Evolutionary conservation across 2,329 filamentous ascomycete genomes (phyloP), one percentile per base, ranked within the genome.

Genomic region (Lachnellula arida): DNA sequence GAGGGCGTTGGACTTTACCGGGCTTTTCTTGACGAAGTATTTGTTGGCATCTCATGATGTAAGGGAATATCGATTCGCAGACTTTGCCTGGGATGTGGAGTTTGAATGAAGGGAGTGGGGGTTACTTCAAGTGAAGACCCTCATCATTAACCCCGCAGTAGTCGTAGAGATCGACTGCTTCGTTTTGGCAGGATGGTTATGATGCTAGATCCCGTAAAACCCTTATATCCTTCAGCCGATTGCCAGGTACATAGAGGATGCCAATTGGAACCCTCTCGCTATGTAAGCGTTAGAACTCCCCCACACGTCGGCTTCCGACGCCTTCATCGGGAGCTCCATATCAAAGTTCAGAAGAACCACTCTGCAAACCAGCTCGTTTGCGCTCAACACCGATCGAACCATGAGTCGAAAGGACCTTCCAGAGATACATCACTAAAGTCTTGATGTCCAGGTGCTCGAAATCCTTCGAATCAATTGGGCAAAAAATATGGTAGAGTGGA

Each of bases 141-240:
- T 49, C 19, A 35, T 52, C 49, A 28, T 46, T 56, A 15, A 52
- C 35, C n/a, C 34, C 42, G n/a, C 52, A 44, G 28, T 28, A 46
- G 17, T 58, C 43, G 15, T 53, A 17, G 22, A 55, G 42, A 25
- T 35, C 19, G 7, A 42, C 28, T 14, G 51, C 52, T 7, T 37
- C 37, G 6, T 51, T 49, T 23, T 47, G 39, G 52, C 52, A 58
- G 17, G 48, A 39, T 7, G 54, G 51, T 14, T 54, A 48, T 12
- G 55, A 55, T 17, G 52, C 53, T 40, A 55, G 55, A 17, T 55
- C 55, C 58, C 58, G 54, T 23, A 19, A 28, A 23, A 49, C 58
- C 2, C 55, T 52, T 37, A 28, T 15, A n/a, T 49, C 46, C 28
- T 22, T 43, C n/a, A 58, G 37, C 17, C 48, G 43, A 14, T 46